A percentile compares a stretch with the other conserved stretches of the same genome.
Conservation (phyloP, 2,329 filamentous ascomycete genomes). For the Pyrenophora graminea region DNA sequence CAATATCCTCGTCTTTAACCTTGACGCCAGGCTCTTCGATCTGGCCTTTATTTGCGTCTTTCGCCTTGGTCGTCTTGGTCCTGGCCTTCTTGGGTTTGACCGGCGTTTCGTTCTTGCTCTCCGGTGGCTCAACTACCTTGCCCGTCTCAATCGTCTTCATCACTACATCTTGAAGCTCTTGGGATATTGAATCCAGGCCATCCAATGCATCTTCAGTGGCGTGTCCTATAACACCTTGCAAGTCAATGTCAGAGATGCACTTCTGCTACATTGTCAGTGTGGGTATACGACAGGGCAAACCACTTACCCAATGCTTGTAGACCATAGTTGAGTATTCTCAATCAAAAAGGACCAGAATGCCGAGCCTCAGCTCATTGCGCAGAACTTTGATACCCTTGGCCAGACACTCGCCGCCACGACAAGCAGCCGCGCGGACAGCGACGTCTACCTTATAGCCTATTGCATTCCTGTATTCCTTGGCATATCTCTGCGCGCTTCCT, state of each 20-base stretch:
- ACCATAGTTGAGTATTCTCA: constrained; percentile 62
- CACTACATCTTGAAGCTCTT: constrained; percentile 72
- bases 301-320: constrained; percentile 75
- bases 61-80: constrained; percentile 22
- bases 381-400: constrained; percentile 67
- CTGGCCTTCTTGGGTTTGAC: constrained; percentile 34
- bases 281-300: too few relatives aligned
- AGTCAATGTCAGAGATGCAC: constrained; percentile 75
- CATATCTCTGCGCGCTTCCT: constrained; percentile 1
- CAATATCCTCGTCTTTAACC: not conserved
- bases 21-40: not conserved
- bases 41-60: not conserved
- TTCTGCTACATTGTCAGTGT: constrained; percentile 48
- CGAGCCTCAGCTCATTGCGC: constrained; percentile 81
- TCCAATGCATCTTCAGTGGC: constrained; percentile 67
- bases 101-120: constrained; percentile 15
- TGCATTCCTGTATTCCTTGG: constrained; percentile 17
- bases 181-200: constrained; percentile 72
- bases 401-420: constrained; percentile 73
- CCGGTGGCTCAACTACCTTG: constrained; percentile 66
- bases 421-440: constrained; percentile 58
- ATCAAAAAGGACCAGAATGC: constrained; percentile 49
- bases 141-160: constrained; percentile 70
- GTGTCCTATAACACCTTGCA: constrained; percentile 64
- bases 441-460: constrained; percentile 26